These are phyloP conservation scores for Chaetomiaceae sp. DNA, from an alignment of 2,329 filamentous ascomycete genomes.

Conservation along the genomic window DNA sequence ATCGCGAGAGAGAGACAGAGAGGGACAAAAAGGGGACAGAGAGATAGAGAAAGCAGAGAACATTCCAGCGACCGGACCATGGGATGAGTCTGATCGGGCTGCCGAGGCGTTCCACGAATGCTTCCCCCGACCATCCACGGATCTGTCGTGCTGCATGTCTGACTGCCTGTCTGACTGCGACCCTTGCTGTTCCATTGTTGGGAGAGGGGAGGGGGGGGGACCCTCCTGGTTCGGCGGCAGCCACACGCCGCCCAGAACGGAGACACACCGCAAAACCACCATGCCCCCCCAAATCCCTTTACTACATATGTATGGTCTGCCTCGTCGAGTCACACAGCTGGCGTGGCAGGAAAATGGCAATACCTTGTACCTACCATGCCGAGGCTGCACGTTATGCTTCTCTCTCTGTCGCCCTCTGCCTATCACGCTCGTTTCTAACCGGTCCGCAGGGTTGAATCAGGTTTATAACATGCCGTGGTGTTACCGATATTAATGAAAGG, in stretches of 20 bases:
- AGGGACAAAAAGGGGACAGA: too few species aligned
- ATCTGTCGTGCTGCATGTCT: slow-evolving; percentile 15
- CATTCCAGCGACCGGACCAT: neutral
- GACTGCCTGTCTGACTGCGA: slow-evolving; percentile 15
- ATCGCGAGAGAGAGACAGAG: too few species aligned
- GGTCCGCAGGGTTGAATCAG: slow-evolving; percentile 12
- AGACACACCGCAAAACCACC: slow-evolving; percentile 2
- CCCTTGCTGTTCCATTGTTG: slow-evolving; percentile 12
- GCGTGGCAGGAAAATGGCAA: neutral
- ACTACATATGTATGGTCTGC: slow-evolving; percentile 10
- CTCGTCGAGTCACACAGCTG: slow-evolving; percentile 18
- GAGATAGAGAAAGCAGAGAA: neutral
- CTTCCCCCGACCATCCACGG: neutral
- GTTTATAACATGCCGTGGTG: slow-evolving; percentile 11
- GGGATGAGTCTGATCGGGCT: slow-evolving; percentile 2
- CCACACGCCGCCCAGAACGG: slow-evolving; percentile 5
- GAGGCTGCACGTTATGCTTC: neutral
- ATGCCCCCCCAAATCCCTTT: neutral
- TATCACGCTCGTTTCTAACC: neutral
- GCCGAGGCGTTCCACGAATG: neutral
- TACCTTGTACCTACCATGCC: neutral
- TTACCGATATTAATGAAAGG: slow-evolving; percentile 13
- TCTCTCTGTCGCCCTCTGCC: neutral
- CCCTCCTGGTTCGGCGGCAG: slow-evolving; percentile 1
- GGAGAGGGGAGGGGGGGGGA: too few species aligned